Base-by-base conservation (phyloP, 441 rosid species). In the Erysimum cheiri region DNA sequence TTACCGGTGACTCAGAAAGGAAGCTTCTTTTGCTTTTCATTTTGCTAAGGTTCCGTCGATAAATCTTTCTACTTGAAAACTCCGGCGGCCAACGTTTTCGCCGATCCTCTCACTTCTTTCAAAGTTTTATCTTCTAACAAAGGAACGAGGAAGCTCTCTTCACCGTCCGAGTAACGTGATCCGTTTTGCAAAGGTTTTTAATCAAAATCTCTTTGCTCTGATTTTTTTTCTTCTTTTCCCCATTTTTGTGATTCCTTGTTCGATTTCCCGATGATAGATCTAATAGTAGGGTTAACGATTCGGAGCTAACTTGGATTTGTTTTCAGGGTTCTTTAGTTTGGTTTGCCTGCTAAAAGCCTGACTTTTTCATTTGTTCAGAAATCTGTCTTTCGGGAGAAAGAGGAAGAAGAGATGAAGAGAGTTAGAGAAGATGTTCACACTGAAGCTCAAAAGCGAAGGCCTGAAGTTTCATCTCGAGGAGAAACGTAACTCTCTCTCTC, bases 381-480 rank as follows among this genome's bases (percentile, higher is more conserved):
- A 43, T 41, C 6, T 41, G 54, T 54, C 22, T 54, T 54, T 32
- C 50, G 4, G 22, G 40, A 57, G 24, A 22, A 22, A 22, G 24
- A 22, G 39, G 41, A 63, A 15, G 60, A 55, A 60, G 76, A 66
- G 78, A 91, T 91, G 98, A 94, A 91, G 88, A 85, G 93, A 84
- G 82, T 81, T 13, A 86, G 96, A 78, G 97, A 93, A 43, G 93
- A 88, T 63, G 85, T 75, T 59, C 74, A 64, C 64, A 70, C 74
- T 78, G 71, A 62, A 66, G 36, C 95, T 59, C 90, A 84, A 67
- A 74, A 81, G 54, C 85, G 44, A 56, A 81, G 82, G 73, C 88
- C 90, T 14, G 70, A 72, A 61, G 79, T 72, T 67, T 82, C 93
- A 60, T 84, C 98, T 69, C 80, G 82, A 40, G 93, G 85, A 71